phyloP scores from a whole-genome alignment of 768 basidiomycete species.

The Melanogaster broomeanus region DNA sequence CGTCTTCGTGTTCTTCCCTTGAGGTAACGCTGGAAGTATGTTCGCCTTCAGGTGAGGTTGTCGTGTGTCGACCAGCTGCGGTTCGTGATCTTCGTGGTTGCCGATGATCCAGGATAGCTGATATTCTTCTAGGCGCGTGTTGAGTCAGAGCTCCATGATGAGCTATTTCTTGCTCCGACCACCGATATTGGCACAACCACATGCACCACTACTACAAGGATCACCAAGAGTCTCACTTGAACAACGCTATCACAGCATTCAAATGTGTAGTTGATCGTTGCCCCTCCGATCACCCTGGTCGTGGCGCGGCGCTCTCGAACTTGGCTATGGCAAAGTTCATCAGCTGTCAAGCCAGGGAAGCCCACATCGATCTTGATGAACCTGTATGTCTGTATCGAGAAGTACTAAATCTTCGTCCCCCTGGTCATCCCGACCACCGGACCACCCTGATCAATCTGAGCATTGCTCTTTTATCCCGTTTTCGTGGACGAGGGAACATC shows the following conservation, averaged over 20 bases:
- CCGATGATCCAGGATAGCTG: no score
- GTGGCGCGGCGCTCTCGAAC: conserved; percentile 8
- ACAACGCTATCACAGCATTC: background rate
- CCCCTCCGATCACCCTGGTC: background rate
- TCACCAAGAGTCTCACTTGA: background rate
- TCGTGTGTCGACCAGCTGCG: background rate
- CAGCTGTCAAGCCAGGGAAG: background rate
- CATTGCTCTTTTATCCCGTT: conserved; percentile 1
- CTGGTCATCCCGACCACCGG: conserved; percentile 6
- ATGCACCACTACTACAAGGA: background rate
- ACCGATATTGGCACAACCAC: conserved; percentile 1
- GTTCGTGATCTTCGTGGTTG: background rate
- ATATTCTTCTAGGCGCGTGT: background rate
- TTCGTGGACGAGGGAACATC: background rate
- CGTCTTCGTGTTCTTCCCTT: background rate
- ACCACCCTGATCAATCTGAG: conserved; percentile 4
- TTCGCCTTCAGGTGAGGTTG: background rate
- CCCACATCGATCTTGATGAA: background rate
- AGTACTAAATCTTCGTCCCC: conserved; percentile 9
- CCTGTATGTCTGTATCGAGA: conserved; percentile 4
- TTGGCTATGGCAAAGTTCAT: conserved; percentile 2
- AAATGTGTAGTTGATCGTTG: conserved; percentile 2
- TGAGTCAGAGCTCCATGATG: background rate
- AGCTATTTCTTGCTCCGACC: background rate
- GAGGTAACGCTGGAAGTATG: background rate